These are phyloP conservation scores for Tylopilus cervinicoccineus DNA, from an alignment of 768 basidiomycete species.

Conservation along the genomic window DNA sequence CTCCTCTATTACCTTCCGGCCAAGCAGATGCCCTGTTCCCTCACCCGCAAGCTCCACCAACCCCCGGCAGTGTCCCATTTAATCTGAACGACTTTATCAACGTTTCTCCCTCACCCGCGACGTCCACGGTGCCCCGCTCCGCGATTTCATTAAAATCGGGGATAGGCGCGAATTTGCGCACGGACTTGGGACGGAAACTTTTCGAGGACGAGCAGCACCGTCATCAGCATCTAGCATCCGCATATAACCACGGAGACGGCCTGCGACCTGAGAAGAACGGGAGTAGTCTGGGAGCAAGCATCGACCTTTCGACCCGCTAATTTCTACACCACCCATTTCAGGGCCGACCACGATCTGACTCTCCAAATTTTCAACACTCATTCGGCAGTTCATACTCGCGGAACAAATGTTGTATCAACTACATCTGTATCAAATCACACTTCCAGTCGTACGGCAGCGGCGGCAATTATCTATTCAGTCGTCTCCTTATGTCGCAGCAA, in stretches of 20 bases:
- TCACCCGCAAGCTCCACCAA: slow-evolving; percentile 34
- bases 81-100: slow-evolving; percentile 72
- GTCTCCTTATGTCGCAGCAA: slow-evolving; percentile 26
- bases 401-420: slow-evolving; percentile 33
- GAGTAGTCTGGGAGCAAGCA: slow-evolving; percentile 27
- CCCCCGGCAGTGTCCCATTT: slow-evolving; percentile 41
- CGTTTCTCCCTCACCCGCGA: slow-evolving; percentile 61
- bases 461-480: slow-evolving; percentile 29
- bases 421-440: slow-evolving; percentile 33
- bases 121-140: slow-evolving; percentile 30
- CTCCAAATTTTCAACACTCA: slow-evolving; percentile 14
- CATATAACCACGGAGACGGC: slow-evolving; percentile 19
- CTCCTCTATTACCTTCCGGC: slow-evolving; percentile 24
- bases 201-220: slow-evolving; percentile 70
- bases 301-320: slow-evolving; percentile 28
- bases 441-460: slow-evolving; percentile 20
- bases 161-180: slow-evolving; percentile 50
- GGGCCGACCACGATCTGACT: slow-evolving; percentile 12
- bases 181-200: slow-evolving; percentile 62
- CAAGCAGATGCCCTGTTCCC: slow-evolving; percentile 16
- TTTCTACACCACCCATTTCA: slow-evolving; percentile 4
- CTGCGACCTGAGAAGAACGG: slow-evolving; percentile 25
- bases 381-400: slow-evolving; percentile 22
- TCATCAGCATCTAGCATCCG: slow-evolving; percentile 22
- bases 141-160: slow-evolving; percentile 30